Evolutionary conservation across 192 early-diverging fungal genomes (phyloP).

Genomic region (Coemansia sp.): DNA sequence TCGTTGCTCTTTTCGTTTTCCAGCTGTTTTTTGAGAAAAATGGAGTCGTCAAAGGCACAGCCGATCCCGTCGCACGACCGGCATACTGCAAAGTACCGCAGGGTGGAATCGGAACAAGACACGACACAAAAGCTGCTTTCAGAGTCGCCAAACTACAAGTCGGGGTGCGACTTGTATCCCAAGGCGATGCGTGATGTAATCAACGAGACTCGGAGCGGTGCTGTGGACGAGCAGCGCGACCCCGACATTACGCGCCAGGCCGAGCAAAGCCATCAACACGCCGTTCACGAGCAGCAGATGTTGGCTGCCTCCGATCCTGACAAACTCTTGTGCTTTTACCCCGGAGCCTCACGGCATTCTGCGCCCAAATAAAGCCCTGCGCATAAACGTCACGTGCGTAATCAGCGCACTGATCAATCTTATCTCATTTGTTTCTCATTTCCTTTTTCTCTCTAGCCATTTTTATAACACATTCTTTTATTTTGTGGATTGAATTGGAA

Average conservation of each 20-base stretch:
- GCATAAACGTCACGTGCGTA: constrained; percentile 1
- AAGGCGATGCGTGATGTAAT: constrained; percentile 41
- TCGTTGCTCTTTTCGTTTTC: too few species aligned
- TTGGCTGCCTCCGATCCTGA: constrained; percentile 14
- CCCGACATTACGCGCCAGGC: constrained; percentile 27
- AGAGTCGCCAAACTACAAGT: neutral
- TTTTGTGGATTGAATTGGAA: constrained; percentile 7
- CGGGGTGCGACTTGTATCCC: constrained; percentile 47
- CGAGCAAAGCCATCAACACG: constrained; percentile 16
- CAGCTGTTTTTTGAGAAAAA: too few species aligned
- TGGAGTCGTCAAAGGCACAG: neutral
- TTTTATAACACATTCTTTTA: constrained; percentile 5
- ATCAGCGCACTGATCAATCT: constrained; percentile 6
- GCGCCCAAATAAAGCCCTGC: neutral
- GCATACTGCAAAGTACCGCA: neutral
- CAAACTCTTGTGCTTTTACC: constrained; percentile 28
- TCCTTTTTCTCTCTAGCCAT: constrained; percentile 7
- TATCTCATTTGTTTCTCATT: neutral
- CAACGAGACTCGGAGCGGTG: constrained; percentile 34
- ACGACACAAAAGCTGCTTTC: neutral
- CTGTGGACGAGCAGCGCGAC: constrained; percentile 24
- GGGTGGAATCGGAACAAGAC: neutral
- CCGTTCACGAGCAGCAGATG: constrained; percentile 9
- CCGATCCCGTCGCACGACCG: neutral
- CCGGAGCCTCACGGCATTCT: constrained; percentile 18